These are phyloP conservation scores for Colletotrichum sp. DNA, from an alignment of 2,329 filamentous ascomycete genomes.

Conservation along the genomic window DNA sequence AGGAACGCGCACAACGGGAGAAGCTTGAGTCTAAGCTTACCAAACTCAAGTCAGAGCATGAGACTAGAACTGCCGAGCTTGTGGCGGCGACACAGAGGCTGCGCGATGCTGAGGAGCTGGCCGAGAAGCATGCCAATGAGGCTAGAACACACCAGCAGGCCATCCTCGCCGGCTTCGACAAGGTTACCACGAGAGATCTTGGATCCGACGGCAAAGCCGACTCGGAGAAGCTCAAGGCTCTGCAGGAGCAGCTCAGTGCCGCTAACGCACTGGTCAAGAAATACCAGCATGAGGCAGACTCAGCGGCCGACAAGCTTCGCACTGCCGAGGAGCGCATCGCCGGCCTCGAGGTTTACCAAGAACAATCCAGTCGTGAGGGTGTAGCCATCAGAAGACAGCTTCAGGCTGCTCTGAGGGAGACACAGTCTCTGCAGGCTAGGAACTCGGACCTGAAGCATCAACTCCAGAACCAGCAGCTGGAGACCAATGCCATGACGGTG, in stretches of 20 bases:
- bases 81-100: slow-evolving; percentile 76
- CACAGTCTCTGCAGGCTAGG: slow-evolving; percentile 78
- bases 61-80: slow-evolving; percentile 78
- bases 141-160: slow-evolving; percentile 84
- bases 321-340: slow-evolving; percentile 96
- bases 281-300: slow-evolving; percentile 87
- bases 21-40: slow-evolving; percentile 77
- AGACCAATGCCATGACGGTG: slow-evolving; percentile 90
- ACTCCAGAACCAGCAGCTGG: slow-evolving; percentile 84
- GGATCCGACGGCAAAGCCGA: slow-evolving; percentile 52
- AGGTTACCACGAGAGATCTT: slow-evolving; percentile 63
- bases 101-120: slow-evolving; percentile 85
- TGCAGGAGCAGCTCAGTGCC: slow-evolving; percentile 80
- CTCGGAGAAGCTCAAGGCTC: slow-evolving; percentile 70
- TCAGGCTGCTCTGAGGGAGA: slow-evolving; percentile 82
- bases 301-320: slow-evolving; percentile 85
- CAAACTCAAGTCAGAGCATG: slow-evolving; percentile 82
- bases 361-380: slow-evolving; percentile 93
- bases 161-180: slow-evolving; percentile 82
- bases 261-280: slow-evolving; percentile 84
- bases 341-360: slow-evolving; percentile 94
- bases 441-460: slow-evolving; percentile 84
- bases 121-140: slow-evolving; percentile 86
- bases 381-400: slow-evolving; percentile 89
- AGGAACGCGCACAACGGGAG: slow-evolving; percentile 80